A percentile compares a stretch with the other conserved stretches of the same genome.
Conservation (phyloP, 306 rosid species). For the Vicia faba region DNA sequence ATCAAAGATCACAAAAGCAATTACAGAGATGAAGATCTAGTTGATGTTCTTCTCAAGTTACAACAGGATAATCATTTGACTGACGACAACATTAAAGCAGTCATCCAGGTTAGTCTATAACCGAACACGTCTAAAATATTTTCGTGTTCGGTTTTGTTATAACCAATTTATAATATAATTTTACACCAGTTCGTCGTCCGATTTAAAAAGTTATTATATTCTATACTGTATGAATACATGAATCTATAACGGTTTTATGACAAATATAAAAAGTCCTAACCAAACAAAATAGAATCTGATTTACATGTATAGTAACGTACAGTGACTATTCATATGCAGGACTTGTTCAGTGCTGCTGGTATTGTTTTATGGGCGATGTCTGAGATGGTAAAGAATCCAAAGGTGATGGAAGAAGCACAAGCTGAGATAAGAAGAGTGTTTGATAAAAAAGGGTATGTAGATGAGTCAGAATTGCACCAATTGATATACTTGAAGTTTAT, state of each 20-base stretch:
- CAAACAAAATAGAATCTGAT: background rate
- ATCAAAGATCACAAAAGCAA: constrained; percentile 21
- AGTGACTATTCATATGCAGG: constrained; percentile 29
- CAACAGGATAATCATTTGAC: background rate
- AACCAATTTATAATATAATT: background rate
- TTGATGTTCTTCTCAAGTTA: constrained; percentile 40
- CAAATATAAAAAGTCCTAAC: too few species aligned
- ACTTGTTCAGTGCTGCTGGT: constrained; percentile 38
- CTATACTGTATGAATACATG: too few species aligned
- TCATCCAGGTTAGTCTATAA: constrained; percentile 32
- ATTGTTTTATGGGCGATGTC: constrained; percentile 45
- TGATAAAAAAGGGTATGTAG: constrained; percentile 17
- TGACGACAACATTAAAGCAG: constrained; percentile 38
- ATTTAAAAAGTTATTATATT: too few species aligned
- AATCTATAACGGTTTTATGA: background rate
- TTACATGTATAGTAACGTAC: background rate
- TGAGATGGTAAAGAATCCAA: constrained; percentile 48
- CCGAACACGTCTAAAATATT: background rate
- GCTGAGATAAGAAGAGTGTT: too few species aligned
- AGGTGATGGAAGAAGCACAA: constrained; percentile 45
- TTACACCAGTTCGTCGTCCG: background rate
- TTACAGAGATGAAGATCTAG: constrained; percentile 20
- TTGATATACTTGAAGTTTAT: constrained; percentile 25
- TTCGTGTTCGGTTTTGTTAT: background rate
- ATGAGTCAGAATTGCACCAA: constrained; percentile 30